Conservation (phyloP, 2,329 filamentous ascomycete genomes). For the Fusarium guadeloupense region DNA sequence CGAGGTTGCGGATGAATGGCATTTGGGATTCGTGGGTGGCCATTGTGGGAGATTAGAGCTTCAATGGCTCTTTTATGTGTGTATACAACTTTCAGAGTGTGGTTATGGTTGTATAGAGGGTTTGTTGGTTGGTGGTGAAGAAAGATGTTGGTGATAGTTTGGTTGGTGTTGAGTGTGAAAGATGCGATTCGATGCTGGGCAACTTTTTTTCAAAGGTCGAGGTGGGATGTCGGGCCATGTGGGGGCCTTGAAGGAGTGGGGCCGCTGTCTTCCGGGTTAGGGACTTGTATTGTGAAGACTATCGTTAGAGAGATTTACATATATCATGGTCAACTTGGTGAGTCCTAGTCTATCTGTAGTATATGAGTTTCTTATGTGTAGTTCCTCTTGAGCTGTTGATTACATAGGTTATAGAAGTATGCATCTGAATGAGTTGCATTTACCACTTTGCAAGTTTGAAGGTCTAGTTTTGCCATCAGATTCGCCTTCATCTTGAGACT, state of each 20-base stretch:
- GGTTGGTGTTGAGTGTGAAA: constrained; percentile 33
- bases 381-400: too few relatives aligned
- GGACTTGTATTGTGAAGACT: too few relatives aligned
- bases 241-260: constrained; percentile 35
- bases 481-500: not conserved
- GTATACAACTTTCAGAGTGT: not conserved
- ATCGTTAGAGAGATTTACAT: too few relatives aligned
- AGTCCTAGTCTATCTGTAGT: too few relatives aligned
- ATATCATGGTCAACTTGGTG: too few relatives aligned
- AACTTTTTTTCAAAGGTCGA: constrained; percentile 42
- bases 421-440: too few relatives aligned
- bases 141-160: constrained; percentile 5
- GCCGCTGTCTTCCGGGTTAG: constrained; percentile 2
- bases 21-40: constrained; percentile 56
- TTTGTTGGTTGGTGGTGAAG: not conserved
- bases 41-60: constrained; percentile 32
- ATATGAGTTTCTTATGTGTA: too few relatives aligned
- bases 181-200: constrained; percentile 14
- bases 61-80: not conserved
- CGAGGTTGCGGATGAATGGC: constrained; percentile 85
- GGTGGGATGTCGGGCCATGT: constrained; percentile 37
- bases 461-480: not conserved
- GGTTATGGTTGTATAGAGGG: not conserved
- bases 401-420: too few relatives aligned
- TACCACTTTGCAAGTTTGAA: too few relatives aligned